Base-by-base conservation (phyloP, 2,329 filamentous ascomycete genomes). In the Apiospora pterosperma region DNA sequence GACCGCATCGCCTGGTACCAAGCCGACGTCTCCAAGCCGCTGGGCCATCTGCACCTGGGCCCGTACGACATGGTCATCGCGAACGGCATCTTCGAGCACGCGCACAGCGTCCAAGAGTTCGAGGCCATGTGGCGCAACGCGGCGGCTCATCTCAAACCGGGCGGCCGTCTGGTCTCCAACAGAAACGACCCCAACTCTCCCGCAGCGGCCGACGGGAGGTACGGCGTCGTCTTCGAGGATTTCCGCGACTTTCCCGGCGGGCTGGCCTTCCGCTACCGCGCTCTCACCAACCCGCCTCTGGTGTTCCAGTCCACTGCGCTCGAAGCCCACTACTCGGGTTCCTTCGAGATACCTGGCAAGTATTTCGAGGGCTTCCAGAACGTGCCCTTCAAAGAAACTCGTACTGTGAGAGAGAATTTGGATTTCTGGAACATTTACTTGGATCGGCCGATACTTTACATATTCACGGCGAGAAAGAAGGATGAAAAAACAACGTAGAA, bases 371-470 rank as follows among this genome's bases (percentile, higher is more conserved):
- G 71, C n/a, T 65, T 74, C 36, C 62, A 68, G 62, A 63, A 62
- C 5, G 67, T 71, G 52, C 68, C 68, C 8, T 68, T 65, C 28
- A 67, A 69, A 67, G 69, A 71, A 25, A 59, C 69, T 2, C 64
- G 67, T 21, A 41, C 67, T 3, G 66, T 75, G 4, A 66, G 60
- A 63, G 65, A 63, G 42, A 68, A 74, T 42, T 58, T 61, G 10
- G 67, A 68, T 34, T 69, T 70, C 39, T 74, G 69, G 72, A 64
- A 67, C 34, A 58, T 67, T 21, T 73, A 72, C 65, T 36, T 74
- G 12, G 63, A 68, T 8, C 10, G 12, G 5, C 41, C 41, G 1
- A 44, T 44, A 23, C 41, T 44, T 23, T 44, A 44, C 41, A 44
- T 44, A 11, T 44, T 44, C 41, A 44, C 41, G 41, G 41, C 41